These are phyloP conservation scores for Zygosaccharomyces pseudobailii DNA, from an alignment of 1,139 yeast genomes.

Conservation along the genomic window DNA sequence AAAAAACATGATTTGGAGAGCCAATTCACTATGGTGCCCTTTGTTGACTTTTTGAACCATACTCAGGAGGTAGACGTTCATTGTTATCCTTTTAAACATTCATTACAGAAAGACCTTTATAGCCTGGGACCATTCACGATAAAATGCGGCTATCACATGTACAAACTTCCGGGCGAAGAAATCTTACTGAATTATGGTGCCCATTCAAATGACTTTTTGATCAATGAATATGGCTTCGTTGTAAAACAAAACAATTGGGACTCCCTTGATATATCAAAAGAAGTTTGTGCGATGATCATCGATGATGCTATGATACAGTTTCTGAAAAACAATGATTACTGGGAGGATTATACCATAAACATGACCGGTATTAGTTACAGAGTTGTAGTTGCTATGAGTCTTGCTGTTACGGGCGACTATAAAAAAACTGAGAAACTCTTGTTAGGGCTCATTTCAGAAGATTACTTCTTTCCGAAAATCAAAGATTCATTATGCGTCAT, in stretches of 20 bases:
- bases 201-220: slow-evolving; percentile 73
- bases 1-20: slow-evolving; percentile 41
- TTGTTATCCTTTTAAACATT: slow-evolving; percentile 25
- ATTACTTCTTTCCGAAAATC: slow-evolving; percentile 20
- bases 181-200: slow-evolving; percentile 78
- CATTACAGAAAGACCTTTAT: slow-evolving; percentile 13
- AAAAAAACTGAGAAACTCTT: slow-evolving; percentile 26
- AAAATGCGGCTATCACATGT: slow-evolving; percentile 20
- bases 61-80: slow-evolving; percentile 38
- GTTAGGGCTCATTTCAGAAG: slow-evolving; percentile 29
- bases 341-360: slow-evolving; percentile 68
- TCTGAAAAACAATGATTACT: slow-evolving; percentile 51
- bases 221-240: slow-evolving; percentile 84
- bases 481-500: slow-evolving; percentile 32
- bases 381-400: slow-evolving; percentile 68
- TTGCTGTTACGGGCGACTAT: slow-evolving; percentile 21
- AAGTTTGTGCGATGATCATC: slow-evolving; percentile 37
- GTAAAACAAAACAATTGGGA: slow-evolving; percentile 60
- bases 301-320: slow-evolving; percentile 41
- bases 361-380: slow-evolving; percentile 58
- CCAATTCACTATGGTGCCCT: slow-evolving; percentile 88
- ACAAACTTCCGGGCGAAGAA: slow-evolving; percentile 49
- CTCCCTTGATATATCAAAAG: slow-evolving; percentile 55
- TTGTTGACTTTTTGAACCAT: slow-evolving; percentile 85
- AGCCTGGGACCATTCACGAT: slow-evolving; percentile 25